Evolutionary conservation across 2,329 filamentous ascomycete species (phyloP), one percentile per base, ranked within the genome.

Genomic region (Ophiocordyceps australis): DNA sequence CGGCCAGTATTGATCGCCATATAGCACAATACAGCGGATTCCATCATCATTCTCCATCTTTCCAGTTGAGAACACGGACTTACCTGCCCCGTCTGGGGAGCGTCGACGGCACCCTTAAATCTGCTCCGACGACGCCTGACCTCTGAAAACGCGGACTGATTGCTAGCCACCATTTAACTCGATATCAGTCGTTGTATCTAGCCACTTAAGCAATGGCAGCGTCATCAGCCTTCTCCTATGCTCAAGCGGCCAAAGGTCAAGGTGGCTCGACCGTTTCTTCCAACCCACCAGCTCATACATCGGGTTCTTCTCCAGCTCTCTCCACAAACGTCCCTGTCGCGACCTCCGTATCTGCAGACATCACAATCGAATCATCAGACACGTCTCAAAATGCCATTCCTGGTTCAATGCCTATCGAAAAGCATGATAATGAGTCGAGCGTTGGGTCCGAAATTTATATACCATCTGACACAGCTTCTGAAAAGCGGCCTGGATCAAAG

Each of bases 191-290:
- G n/a, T n/a, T n/a, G n/a, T n/a, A n/a, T n/a, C n/a, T n/a, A n/a
- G n/a, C n/a, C n/a, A n/a, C n/a, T n/a, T n/a, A n/a, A n/a, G n/a
- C n/a, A 31, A 70, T 69, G 65, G 63, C 64, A 35, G 49, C 51
- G 30, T 40, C 66, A 34, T 60, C 69, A 33, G 60, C 69, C 18
- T 93, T 94, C 49, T 94, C 86, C 32, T 95, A 95, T 53, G 86
- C 86, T 42, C 83, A 93, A 64, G 86, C 86, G 45, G 86, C 86
- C 32, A 89, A 89, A 52, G 82, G 85, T 43, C 67, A 76, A 41
- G 56, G 66, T 35, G 33, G 46, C 28, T 40, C 41, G 34, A 14
- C 23, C 36, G 30, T 40, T 22, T 28, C 37, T n/a, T 21, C 39
- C 27, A 40, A 39, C 22, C 31, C 35, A 17, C 31, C 31, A 23